Evolutionary conservation across 352 stramenopile genomes (phyloP).

Genomic region (Sclerospora graminicola): DNA sequence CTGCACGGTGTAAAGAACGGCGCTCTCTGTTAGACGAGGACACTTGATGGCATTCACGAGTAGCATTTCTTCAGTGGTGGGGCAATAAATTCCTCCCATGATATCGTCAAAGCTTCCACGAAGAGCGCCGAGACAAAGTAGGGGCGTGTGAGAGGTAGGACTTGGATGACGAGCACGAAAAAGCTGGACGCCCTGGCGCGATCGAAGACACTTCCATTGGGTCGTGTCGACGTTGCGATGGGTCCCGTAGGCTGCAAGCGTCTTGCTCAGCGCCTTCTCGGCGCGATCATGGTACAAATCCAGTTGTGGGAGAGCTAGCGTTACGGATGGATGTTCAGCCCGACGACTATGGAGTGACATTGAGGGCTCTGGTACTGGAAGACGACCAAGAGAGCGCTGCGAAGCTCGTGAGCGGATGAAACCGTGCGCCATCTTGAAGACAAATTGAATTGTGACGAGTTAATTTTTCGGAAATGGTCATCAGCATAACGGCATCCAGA

Average conservation of each 20-base stretch:
- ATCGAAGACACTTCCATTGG: slow-evolving; percentile 31
- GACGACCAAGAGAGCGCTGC: slow-evolving; percentile 8
- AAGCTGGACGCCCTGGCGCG: slow-evolving; percentile 18
- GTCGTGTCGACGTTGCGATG: slow-evolving; percentile 11
- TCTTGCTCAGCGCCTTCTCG: slow-evolving; percentile 21
- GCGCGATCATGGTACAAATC: slow-evolving; percentile 27
- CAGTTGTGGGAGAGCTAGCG: slow-evolving; percentile 19
- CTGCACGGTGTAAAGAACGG: slow-evolving; percentile 26
- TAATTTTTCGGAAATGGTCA: not conserved
- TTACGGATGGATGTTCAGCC: slow-evolving; percentile 9
- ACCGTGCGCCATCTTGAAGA: slow-evolving; percentile 9
- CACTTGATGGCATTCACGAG: slow-evolving; percentile 30
- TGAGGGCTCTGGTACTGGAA: slow-evolving; percentile 12
- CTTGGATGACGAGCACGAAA: slow-evolving; percentile 20
- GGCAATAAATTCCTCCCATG: slow-evolving; percentile 30
- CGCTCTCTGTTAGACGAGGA: slow-evolving; percentile 21
- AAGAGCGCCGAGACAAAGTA: slow-evolving; percentile 25
- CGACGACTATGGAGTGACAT: slow-evolving; percentile 20
- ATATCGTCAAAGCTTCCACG: slow-evolving; percentile 33
- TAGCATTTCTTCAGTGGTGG: slow-evolving; percentile 33
- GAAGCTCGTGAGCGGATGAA: slow-evolving; percentile 11
- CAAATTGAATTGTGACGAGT: slow-evolving; percentile 15
- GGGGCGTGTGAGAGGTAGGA: slow-evolving; percentile 1
- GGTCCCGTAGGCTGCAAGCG: slow-evolving; percentile 21
- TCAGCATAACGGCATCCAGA: slow-evolving; percentile 11